Conservation (phyloP, 129 eudicot species). For the Helianthus tuberosus region DNA sequence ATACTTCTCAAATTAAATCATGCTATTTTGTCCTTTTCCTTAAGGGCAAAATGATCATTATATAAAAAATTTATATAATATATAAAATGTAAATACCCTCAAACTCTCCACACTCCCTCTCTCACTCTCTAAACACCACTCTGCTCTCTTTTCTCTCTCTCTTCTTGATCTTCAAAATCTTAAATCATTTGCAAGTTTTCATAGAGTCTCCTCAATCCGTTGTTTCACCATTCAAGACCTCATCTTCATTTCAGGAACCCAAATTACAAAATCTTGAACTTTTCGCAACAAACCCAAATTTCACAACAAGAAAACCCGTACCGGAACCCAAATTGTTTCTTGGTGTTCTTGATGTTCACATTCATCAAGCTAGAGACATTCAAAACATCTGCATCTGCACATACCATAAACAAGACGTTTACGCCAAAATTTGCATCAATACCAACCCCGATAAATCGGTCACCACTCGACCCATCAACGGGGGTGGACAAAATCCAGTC, state of each 20-base stretch:
- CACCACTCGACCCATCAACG: constrained; percentile 81
- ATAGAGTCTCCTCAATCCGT: constrained; percentile 98
- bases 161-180: too few species aligned
- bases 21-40: too few species aligned
- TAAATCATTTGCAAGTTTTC: constrained; percentile 32
- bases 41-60: too few species aligned
- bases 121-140: too few species aligned
- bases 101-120: too few species aligned
- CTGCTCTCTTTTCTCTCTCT: too few species aligned
- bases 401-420: constrained; percentile 96
- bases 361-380: constrained; percentile 92
- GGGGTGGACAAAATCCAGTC: constrained; percentile 91
- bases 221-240: constrained; percentile 82
- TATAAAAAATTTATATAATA: too few species aligned
- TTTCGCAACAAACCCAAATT: constrained; percentile 35
- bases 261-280: constrained; percentile 53
- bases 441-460: constrained; percentile 75
- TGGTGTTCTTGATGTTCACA: constrained; percentile 77
- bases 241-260: constrained; percentile 48
- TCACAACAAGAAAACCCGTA: constrained; percentile 25
- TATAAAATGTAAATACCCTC: too few species aligned
- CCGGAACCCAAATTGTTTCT: constrained; percentile 22
- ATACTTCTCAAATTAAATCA: too few species aligned
- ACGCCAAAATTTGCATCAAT: constrained; percentile 81
- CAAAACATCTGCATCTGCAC: constrained; percentile 98